These are phyloP conservation scores for Iris pallida DNA, from an alignment of 116 monocot species.

Conservation along the genomic window DNA sequence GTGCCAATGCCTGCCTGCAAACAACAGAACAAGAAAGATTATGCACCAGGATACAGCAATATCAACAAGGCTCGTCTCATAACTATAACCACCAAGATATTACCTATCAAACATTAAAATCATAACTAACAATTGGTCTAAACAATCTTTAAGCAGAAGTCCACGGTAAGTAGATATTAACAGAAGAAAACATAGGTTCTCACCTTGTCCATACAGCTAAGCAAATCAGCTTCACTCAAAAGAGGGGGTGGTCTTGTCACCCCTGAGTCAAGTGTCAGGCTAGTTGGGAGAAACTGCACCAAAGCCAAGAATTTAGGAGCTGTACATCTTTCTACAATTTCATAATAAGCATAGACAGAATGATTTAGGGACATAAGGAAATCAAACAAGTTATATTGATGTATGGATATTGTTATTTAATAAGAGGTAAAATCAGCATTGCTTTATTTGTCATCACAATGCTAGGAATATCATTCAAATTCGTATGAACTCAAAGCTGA, in stretches of 20 bases:
- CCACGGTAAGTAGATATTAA: not conserved
- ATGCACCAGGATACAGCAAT: not conserved
- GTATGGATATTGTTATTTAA: no score
- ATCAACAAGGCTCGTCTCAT: not conserved
- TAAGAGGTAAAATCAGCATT: no score
- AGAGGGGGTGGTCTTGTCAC: slow-evolving; percentile 94
- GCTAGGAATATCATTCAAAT: not conserved
- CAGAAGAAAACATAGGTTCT: not conserved
- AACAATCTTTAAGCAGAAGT: not conserved
- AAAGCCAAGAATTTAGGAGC: slow-evolving; percentile 11
- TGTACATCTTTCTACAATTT: slow-evolving; percentile 1
- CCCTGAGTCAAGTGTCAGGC: slow-evolving; percentile 86
- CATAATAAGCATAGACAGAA: not conserved
- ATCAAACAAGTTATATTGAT: not conserved
- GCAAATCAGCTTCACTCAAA: slow-evolving; percentile 91
- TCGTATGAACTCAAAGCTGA: no score
- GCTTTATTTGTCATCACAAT: not conserved
- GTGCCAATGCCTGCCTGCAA: slow-evolving; percentile 90
- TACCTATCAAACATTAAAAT: not conserved
- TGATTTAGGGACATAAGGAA: not conserved
- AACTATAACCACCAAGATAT: not conserved
- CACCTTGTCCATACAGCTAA: slow-evolving; percentile 97
- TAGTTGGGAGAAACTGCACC: slow-evolving; percentile 81
- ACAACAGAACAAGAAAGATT: slow-evolving; percentile 8
- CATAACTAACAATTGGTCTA: not conserved